Base-by-base conservation (phyloP, 1,139 yeast genomes). In the Pichia sp. region DNA sequence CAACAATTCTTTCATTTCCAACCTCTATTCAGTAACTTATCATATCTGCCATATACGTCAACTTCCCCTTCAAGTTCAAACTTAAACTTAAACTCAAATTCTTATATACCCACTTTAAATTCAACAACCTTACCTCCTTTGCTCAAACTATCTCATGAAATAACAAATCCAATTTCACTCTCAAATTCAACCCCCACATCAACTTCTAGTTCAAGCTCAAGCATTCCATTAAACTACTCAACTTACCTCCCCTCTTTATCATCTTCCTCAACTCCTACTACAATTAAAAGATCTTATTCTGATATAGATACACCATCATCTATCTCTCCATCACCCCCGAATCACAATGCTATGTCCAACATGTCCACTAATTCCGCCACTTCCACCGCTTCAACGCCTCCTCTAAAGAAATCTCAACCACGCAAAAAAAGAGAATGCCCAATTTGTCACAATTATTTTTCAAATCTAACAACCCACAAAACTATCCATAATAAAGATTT, bases 391-490 rank as follows among this genome's bases (percentile, higher is more conserved):
- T 8, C 12, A 16, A 18, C n/a, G n/a, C n/a, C n/a, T n/a, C n/a
- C n/a, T n/a, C n/a, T n/a, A n/a, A n/a, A 32, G 4, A 41, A 44
- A 40, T 23, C 43, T 16, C 32, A 35, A 20, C 50, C 52, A 35
- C 54, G 95, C 54, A 82, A 79, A 67, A 87, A 86, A 73, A 77
- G 87, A 66, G 88, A 85, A 68, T 89, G 96, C 64, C 87, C 92
- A 0, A 80, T 82, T 47, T 88, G 97, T 65, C 78, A 77, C 56
- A 74, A 83, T 49, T 82, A 71, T 64, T 88, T 83, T 65, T 79
- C 87, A 49, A 88, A 89, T 63, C 70, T 89, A 57, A 88, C 94
- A 29, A 87, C 96, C 6, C 96, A 89, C 66, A 80, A 81, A 63
- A 78, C 92, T 1, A 85, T 92, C 18, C 96, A 89, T 63, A 80